Base-by-base conservation (phyloP, 2,329 filamentous ascomycete genomes). In the Diplodia seriata region DNA sequence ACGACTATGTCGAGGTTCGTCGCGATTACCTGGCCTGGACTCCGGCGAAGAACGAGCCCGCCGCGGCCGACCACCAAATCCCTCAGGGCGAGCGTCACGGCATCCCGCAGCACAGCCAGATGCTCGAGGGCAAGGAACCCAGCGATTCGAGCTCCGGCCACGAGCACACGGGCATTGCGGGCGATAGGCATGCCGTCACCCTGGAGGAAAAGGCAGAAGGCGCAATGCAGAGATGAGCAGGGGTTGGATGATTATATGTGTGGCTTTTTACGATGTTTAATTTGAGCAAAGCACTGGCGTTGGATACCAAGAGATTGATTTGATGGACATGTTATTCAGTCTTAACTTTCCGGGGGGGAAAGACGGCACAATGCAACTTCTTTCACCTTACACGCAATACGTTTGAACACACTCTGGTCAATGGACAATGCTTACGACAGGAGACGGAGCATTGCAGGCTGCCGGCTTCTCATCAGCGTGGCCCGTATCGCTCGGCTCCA, bases 11-110 rank as follows among this genome's bases (percentile, higher is more conserved):
- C 72, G 92, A 95, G 85, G 91, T 94, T 69, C 90, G 92, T 76
- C 89, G 92, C 75, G 92, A 95, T 81, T 95, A 94, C 84, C 87
- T 95, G 49, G 92, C 92, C 69, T 95, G 92, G 92, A 94, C 91
- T 36, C 92, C 92, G 0, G 88, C 90, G 40, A 90, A 90, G 75
- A 84, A 83, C 70, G 88, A 91, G 72, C 90, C 88, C 31, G 83
- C 85, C 61, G 79, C 84, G 68, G 82, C 85, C 70, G 87, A 88
- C 69, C 84, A 86, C 74, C 81, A 85, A 38, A 81, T 90, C 65
- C 90, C 91, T 18, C 88, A 91, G 75, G 83, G 84, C 53, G 83
- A 89, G 36, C 84, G 87, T 67, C 90, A 93, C 77, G 91, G 90
- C 69, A 91, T 92, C 72, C 83, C 84, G 69, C 86, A 90, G 76